Percentiles rank a stretch among this genome's conserved stretches.
Conservation (phyloP, 2,329 filamentous ascomycete genomes). For the Thelonectria blattea region DNA sequence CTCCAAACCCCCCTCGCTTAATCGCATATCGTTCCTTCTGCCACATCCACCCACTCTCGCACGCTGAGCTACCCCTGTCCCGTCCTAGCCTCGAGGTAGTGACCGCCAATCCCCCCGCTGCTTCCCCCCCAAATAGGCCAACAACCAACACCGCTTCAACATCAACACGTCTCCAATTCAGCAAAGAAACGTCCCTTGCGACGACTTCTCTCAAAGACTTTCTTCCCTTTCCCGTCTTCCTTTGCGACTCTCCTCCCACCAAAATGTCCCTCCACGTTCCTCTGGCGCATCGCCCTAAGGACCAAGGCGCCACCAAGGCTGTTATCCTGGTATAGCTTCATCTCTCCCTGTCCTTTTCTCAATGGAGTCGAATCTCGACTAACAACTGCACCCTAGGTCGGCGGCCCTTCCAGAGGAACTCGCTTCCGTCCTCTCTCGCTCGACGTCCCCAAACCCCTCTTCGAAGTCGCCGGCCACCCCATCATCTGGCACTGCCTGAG, state of each 20-base stretch:
- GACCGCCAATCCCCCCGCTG: conserved; percentile 22
- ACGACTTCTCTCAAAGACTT: conserved; percentile 6
- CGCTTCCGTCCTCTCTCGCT: conserved; percentile 94
- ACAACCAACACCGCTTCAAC: conserved; percentile 14
- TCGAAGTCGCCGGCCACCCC: conserved; percentile 96
- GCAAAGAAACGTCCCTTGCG: conserved; percentile 10
- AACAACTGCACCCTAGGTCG: conserved; percentile 67
- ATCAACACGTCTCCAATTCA: neutral
- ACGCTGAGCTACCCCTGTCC: conserved; percentile 12
- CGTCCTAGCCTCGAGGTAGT: conserved; percentile 3
- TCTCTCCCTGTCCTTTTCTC: conserved; percentile 7
- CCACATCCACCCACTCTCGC: neutral
- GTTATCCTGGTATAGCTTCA: conserved; percentile 77
- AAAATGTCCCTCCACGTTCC: conserved; percentile 65
- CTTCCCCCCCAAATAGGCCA: conserved; percentile 9
- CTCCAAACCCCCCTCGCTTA: conserved; percentile 25
- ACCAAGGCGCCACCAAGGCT: conserved; percentile 79
- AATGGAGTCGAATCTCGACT: conserved; percentile 37
- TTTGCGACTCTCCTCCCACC: neutral
- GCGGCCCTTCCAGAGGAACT: conserved; percentile 93
- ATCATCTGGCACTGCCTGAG: conserved; percentile 98
- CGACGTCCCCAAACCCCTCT: conserved; percentile 97
- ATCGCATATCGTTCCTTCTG: conserved; percentile 25
- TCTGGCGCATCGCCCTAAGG: conserved; percentile 54
- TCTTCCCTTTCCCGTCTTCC: neutral